Conservation (phyloP, 2,329 filamentous ascomycete genomes). For the Penicillium rolfsii region DNA sequence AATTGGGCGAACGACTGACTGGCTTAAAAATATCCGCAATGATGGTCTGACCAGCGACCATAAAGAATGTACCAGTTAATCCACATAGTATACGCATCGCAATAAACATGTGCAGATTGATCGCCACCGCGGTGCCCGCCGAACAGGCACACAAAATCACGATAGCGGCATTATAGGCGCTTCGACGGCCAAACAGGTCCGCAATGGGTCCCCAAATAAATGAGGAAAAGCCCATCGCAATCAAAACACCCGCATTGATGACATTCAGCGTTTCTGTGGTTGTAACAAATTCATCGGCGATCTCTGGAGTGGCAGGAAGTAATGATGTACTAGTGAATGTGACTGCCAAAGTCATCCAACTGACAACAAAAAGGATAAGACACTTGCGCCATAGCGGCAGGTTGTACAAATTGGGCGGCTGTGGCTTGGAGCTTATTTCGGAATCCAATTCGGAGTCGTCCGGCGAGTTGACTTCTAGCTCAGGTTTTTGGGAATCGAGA, state of each 20-base stretch:
- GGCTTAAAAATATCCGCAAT: conserved; percentile 46
- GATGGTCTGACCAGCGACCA: conserved; percentile 46
- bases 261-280: conserved; percentile 41
- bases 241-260: conserved; percentile 43
- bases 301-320: conserved; percentile 46
- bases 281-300: conserved; percentile 43
- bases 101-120: conserved; percentile 41
- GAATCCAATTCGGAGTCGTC: conserved; percentile 26
- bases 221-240: conserved; percentile 45
- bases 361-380: conserved; percentile 47
- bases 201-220: conserved; percentile 43
- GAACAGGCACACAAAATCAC: conserved; percentile 38
- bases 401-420: conserved; percentile 25
- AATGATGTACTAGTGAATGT: conserved; percentile 51
- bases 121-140: conserved; percentile 37
- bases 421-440: conserved; percentile 16
- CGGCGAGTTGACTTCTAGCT: conserved; percentile 16
- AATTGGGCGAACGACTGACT: conserved; percentile 21
- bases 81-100: conserved; percentile 41
- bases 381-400: conserved; percentile 45
- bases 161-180: conserved; percentile 41
- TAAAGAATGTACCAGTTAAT: conserved; percentile 45
- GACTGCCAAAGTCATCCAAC: conserved; percentile 47
- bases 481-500: conserved; percentile 24
- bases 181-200: conserved; percentile 35